Base-by-base conservation (phyloP, 2,329 filamentous ascomycete genomes). In the Raffaelea ambrosiae region DNA sequence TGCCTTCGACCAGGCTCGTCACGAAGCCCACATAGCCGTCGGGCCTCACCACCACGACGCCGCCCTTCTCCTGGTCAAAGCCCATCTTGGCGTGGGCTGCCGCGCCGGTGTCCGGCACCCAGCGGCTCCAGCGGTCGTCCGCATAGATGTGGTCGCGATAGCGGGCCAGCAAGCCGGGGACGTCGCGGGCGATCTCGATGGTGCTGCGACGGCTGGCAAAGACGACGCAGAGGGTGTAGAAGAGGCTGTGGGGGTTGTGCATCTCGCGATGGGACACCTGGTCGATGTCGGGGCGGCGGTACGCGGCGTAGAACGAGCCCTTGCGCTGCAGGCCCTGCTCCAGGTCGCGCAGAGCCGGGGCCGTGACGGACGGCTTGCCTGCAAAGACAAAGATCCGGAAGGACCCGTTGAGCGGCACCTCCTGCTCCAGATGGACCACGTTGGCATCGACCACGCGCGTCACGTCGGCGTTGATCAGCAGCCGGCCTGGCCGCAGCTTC, bases 381-480 rank as follows among this genome's bases (percentile, higher is more conserved):
- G 79, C 88, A 62, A 94, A 95, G 53, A 95, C 65, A 62, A 89
- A 94, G 51, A 95, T 74, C 48, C 89, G 79, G 73, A 90, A 95
- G 2, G 88, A 83, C 40, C 89, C 89, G 64, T 95, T 95, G 50
- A 90, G 72, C 0, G 89, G 89, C 29, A 95, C 77, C 60, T 94
- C 86, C 65, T 95, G 89, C 66, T 95, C 90, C 10, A 95, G 74
- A 58, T 94, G 86, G 1, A 95, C 88, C 5, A 88, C 82, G 64
- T 95, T 95, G 61, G 89, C 86, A 61, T 96, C 90, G 1, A 85
- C 82, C 20, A 95, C 86, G 43, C 90, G 79, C 1, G 88, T 95
- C 11, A 95, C 90, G 53, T 88, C 83, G 19, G 86, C 77, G 48
- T 87, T 88, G 43, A 78, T 80, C 58, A 95, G 77, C 35, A 90